phyloP scores from a whole-genome alignment of 1,139 yeast species.

The Kurtzmaniella quercitrusa region DNA sequence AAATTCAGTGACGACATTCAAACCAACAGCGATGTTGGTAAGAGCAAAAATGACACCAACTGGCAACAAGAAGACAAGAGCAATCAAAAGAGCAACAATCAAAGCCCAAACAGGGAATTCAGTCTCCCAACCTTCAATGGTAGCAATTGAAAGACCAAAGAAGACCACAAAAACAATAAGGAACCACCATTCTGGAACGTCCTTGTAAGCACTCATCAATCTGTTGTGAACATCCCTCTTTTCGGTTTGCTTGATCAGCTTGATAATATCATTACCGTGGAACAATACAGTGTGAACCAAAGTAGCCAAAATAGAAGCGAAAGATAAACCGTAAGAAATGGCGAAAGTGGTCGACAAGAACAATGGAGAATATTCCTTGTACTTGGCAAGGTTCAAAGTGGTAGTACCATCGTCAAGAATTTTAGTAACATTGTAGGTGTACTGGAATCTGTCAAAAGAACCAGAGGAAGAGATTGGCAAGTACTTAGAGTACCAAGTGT shows the following conservation, averaged over 20 bases:
- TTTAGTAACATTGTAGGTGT: slow-evolving; percentile 29
- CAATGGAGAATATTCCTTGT: slow-evolving; percentile 53
- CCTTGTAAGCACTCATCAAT: slow-evolving; percentile 54
- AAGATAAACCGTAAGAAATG: slow-evolving; percentile 56
- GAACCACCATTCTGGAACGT: slow-evolving; percentile 71
- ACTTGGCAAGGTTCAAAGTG: slow-evolving; percentile 43
- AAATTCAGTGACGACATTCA: slow-evolving; percentile 43
- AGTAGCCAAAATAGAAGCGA: slow-evolving; percentile 61
- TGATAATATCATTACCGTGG: slow-evolving; percentile 42
- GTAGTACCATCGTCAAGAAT: slow-evolving; percentile 36
- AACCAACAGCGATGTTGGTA: slow-evolving; percentile 43
- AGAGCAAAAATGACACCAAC: slow-evolving; percentile 39
- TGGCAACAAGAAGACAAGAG: slow-evolving; percentile 37
- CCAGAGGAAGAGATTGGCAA: slow-evolving; percentile 39
- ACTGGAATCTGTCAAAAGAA: slow-evolving; percentile 35
- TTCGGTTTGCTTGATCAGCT: slow-evolving; percentile 39
- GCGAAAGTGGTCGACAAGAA: slow-evolving; percentile 64
- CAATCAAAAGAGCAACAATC: slow-evolving; percentile 37
- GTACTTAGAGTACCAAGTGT: slow-evolving; percentile 41
- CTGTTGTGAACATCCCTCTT: slow-evolving; percentile 61
- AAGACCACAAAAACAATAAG: slow-evolving; percentile 37
- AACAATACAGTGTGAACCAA: slow-evolving; percentile 35
- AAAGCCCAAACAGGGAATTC: slow-evolving; percentile 39
- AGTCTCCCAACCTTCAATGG: slow-evolving; percentile 39
- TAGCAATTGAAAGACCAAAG: slow-evolving; percentile 37